Evolutionary conservation across 805 yeast species (phyloP).

Genomic region (Kazachstania taianensis): DNA sequence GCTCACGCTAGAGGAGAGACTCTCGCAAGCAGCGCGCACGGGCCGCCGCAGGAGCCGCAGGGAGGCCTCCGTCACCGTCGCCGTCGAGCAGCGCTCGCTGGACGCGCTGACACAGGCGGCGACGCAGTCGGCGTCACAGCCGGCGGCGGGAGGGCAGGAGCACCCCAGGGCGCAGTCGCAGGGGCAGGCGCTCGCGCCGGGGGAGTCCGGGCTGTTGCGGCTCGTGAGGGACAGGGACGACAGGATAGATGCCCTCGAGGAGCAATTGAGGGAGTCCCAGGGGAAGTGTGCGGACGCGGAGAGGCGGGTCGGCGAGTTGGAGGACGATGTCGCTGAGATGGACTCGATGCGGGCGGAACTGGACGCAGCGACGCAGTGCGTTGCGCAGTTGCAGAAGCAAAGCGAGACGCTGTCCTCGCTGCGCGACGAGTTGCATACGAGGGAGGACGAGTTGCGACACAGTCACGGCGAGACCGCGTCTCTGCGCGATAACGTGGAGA

Average conservation of each 20-base stretch:
- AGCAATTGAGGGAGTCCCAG: background rate
- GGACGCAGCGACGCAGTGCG: background rate
- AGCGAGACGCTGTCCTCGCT: background rate
- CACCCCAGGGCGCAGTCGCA: background rate
- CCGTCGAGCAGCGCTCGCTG: too few species aligned
- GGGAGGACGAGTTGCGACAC: constrained; percentile 9
- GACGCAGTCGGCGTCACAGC: background rate
- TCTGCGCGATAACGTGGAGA: constrained; percentile 10
- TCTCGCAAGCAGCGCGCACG: constrained; percentile 66
- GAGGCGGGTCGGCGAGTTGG: background rate
- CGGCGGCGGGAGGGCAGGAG: background rate
- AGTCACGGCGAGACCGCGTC: background rate
- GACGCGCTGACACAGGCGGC: background rate
- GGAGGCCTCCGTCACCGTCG: background rate
- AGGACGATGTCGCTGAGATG: background rate
- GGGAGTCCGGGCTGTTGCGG: constrained; percentile 15
- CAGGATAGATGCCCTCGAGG: constrained; percentile 36
- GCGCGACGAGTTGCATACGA: constrained; percentile 6
- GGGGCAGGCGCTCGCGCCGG: constrained; percentile 1
- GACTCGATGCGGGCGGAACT: background rate
- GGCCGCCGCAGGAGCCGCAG: constrained; percentile 10
- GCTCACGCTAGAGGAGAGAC: constrained; percentile 71
- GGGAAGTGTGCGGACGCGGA: background rate
- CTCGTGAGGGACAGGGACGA: constrained; percentile 36
- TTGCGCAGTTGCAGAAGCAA: background rate